Conservation (phyloP, 2,329 filamentous ascomycete species). For the Trichoderma sp. region DNA sequence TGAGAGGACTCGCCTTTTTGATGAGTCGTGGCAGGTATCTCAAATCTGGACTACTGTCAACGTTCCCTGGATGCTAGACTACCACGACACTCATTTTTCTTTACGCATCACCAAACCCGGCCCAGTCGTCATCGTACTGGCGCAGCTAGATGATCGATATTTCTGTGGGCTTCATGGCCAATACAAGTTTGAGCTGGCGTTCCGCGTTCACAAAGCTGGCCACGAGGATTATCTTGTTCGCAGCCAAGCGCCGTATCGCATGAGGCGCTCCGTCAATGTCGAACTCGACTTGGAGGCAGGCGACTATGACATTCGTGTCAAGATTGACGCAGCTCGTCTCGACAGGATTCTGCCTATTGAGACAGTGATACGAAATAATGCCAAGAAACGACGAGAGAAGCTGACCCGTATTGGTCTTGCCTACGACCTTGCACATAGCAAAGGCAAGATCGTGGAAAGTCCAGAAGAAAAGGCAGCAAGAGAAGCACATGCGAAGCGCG, state of each 20-base stretch:
- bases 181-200: constrained; percentile 52
- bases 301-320: constrained; percentile 72
- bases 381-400: constrained; percentile 65
- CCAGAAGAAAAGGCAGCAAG: constrained; percentile 47
- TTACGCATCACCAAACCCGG: constrained; percentile 49
- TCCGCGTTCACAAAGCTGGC: constrained; percentile 51
- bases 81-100: constrained; percentile 52
- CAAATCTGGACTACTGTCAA: constrained; percentile 49
- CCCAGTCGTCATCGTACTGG: constrained; percentile 53
- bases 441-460: constrained; percentile 52
- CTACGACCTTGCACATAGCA: constrained; percentile 68
- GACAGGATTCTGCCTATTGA: constrained; percentile 54
- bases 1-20: constrained; percentile 57
- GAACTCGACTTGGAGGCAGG: constrained; percentile 74
- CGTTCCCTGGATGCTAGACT: constrained; percentile 56
- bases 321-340: constrained; percentile 65
- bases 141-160: constrained; percentile 57
- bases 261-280: constrained; percentile 72
- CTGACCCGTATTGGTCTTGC: constrained; percentile 66
- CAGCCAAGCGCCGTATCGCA: constrained; percentile 53
- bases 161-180: constrained; percentile 56
- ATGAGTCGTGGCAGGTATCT: constrained; percentile 50
- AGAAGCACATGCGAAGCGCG: constrained; percentile 44
- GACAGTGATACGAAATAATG: constrained; percentile 64
- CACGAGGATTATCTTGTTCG: constrained; percentile 54